These are phyloP conservation scores for Vitis rupestris DNA, from an alignment of 164 flowering plant genomes.

Conservation along the genomic window DNA sequence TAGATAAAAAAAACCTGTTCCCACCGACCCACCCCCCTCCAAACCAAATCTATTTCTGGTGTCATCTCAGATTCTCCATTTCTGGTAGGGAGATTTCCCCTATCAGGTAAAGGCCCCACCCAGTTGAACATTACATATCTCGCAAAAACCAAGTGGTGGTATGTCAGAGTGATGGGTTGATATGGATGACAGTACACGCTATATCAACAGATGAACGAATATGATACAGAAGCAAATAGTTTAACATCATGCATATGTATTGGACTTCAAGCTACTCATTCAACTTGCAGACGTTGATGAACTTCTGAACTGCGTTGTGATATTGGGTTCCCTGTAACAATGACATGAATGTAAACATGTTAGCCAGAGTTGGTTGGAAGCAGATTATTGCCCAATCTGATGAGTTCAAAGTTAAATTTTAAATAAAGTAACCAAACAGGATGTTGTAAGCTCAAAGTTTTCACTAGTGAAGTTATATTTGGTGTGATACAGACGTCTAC, in stretches of 20 bases:
- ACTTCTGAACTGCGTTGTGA: slow-evolving; percentile 93
- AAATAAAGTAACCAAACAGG: too few species aligned
- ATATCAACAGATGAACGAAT: background rate
- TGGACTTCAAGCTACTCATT: slow-evolving; percentile 28
- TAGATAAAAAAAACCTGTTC: too few species aligned
- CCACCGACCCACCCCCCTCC: too few species aligned
- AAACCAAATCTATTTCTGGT: too few species aligned
- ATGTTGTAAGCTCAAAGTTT: too few species aligned
- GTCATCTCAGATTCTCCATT: background rate
- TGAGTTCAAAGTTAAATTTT: background rate
- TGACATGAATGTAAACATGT: background rate
- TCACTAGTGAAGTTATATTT: too few species aligned
- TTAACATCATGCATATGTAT: background rate
- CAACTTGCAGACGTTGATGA: slow-evolving; percentile 78
- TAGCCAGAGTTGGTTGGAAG: background rate
- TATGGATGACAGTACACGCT: background rate
- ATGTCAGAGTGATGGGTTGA: background rate
- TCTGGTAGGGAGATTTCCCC: slow-evolving; percentile 1
- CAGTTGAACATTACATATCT: background rate
- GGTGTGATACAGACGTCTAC: too few species aligned
- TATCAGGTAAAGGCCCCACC: slow-evolving; percentile 2
- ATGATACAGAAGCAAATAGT: background rate
- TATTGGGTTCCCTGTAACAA: slow-evolving; percentile 89
- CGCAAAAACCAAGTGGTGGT: slow-evolving; percentile 1
- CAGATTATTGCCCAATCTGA: background rate